Evolutionary conservation across 805 yeast genomes (phyloP).

Genomic region (Kazachstania psychrophila): DNA sequence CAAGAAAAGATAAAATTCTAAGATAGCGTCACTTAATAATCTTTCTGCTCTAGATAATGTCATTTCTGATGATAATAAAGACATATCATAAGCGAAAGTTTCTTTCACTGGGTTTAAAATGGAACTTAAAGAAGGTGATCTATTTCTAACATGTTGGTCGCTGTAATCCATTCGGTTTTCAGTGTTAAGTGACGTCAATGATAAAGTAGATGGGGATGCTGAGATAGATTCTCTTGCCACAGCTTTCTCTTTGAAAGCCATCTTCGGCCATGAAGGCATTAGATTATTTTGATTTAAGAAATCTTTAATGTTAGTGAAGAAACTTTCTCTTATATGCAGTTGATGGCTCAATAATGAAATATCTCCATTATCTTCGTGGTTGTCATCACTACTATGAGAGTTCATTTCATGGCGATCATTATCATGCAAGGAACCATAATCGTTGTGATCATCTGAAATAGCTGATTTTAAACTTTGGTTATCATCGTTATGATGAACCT

Average conservation of each 20-base stretch:
- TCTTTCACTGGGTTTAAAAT: slow-evolving; percentile 8
- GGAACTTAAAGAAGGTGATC: background rate
- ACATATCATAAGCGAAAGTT: slow-evolving; percentile 9
- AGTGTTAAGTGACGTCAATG: slow-evolving; percentile 1
- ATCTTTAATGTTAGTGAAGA: slow-evolving; percentile 4
- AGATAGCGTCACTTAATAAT: slow-evolving; percentile 23
- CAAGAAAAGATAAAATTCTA: slow-evolving; percentile 25
- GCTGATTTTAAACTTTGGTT: background rate
- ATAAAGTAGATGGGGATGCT: slow-evolving; percentile 1
- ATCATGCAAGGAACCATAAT: background rate
- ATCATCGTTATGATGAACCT: background rate
- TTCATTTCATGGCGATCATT: background rate
- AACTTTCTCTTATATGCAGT: too few species aligned
- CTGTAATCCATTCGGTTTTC: background rate
- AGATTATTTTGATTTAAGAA: slow-evolving; percentile 18
- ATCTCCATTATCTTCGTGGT: background rate
- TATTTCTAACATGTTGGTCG: background rate
- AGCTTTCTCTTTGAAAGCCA: background rate
- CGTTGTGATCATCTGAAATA: background rate
- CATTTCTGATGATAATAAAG: slow-evolving; percentile 4
- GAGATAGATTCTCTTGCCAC: background rate
- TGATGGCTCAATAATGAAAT: too few species aligned
- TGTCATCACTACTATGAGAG: background rate
- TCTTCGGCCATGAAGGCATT: slow-evolving; percentile 27
- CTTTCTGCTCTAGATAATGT: slow-evolving; percentile 9